phyloP scores from a whole-genome alignment of 805 yeast species.

The Lachancea fermentati region DNA sequence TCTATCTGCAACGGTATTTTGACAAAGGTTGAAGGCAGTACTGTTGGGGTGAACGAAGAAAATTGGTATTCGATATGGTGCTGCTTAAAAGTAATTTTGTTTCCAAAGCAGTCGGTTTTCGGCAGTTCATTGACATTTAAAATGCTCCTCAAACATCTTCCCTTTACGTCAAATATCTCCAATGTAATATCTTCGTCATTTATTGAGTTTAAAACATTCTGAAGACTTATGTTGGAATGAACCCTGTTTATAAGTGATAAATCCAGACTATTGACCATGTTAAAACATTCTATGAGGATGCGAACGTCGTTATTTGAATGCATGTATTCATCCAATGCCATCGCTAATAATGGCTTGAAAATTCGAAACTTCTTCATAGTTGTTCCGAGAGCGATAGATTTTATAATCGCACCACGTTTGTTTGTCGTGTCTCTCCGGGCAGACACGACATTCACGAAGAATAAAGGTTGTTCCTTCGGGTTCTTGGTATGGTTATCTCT shows the following conservation, averaged over 20 bases:
- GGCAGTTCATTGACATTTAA: slow-evolving; percentile 13
- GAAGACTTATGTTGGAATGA: slow-evolving; percentile 15
- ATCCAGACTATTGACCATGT: slow-evolving; percentile 25
- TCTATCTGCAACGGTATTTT: slow-evolving; percentile 29
- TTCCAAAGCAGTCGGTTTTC: slow-evolving; percentile 17
- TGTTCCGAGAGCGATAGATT: slow-evolving; percentile 55
- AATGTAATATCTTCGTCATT: slow-evolving; percentile 13
- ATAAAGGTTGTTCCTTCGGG: slow-evolving; percentile 35
- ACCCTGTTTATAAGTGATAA: slow-evolving; percentile 16
- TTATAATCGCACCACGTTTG: slow-evolving; percentile 55
- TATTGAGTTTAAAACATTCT: slow-evolving; percentile 20
- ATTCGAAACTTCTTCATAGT: slow-evolving; percentile 46
- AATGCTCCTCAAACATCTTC: slow-evolving; percentile 7
- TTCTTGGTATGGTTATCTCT: slow-evolving; percentile 1
- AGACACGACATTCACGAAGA: slow-evolving; percentile 52
- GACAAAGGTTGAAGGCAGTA: slow-evolving; percentile 33
- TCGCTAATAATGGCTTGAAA: slow-evolving; percentile 52
- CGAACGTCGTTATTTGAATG: slow-evolving; percentile 9
- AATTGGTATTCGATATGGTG: slow-evolving; percentile 23
- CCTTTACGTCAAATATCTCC: slow-evolving; percentile 10
- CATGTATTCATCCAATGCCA: slow-evolving; percentile 40
- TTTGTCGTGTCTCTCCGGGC: slow-evolving; percentile 38
- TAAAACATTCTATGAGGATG: slow-evolving; percentile 20
- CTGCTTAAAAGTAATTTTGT: slow-evolving; percentile 15
- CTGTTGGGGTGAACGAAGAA: slow-evolving; percentile 31